These are phyloP conservation scores for Brasenia schreberi DNA, from an alignment of 164 flowering plant species.

Conservation along the genomic window DNA sequence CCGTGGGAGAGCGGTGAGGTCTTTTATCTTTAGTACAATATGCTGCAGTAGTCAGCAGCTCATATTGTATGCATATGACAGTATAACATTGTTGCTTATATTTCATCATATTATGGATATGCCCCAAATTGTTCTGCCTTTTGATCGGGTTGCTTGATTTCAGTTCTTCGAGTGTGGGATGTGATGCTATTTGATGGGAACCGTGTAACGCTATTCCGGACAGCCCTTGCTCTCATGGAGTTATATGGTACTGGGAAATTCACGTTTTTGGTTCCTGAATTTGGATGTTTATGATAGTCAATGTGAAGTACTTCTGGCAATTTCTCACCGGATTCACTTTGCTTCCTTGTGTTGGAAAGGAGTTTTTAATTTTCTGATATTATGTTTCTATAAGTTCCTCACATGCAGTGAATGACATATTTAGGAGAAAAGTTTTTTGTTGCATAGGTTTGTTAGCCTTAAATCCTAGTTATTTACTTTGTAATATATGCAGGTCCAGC, in stretches of 20 bases:
- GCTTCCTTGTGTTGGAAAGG: too few relatives aligned
- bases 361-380: neutral
- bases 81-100: neutral
- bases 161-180: constrained; percentile 99
- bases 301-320: too few relatives aligned
- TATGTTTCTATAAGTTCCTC: too few relatives aligned
- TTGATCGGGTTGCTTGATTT: constrained; percentile 15
- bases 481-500: constrained; percentile 64
- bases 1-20: constrained; percentile 87
- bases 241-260: constrained; percentile 71
- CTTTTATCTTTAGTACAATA: constrained; percentile 1
- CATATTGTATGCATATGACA: neutral
- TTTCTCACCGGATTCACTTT: too few relatives aligned
- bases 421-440: too few relatives aligned
- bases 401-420: too few relatives aligned
- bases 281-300: too few relatives aligned
- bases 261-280: neutral
- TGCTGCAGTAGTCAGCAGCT: neutral
- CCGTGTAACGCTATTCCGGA: constrained; percentile 90
- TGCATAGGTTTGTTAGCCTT: too few relatives aligned
- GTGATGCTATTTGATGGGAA: constrained; percentile 95
- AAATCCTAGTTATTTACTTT: too few relatives aligned
- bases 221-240: constrained; percentile 94
- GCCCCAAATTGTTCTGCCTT: constrained; percentile 2
- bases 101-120: neutral